Percentiles rank a stretch among this genome's conserved stretches.
Conservation (phyloP, 1,139 yeast species). For the Magnusiomyces paraingens region DNA sequence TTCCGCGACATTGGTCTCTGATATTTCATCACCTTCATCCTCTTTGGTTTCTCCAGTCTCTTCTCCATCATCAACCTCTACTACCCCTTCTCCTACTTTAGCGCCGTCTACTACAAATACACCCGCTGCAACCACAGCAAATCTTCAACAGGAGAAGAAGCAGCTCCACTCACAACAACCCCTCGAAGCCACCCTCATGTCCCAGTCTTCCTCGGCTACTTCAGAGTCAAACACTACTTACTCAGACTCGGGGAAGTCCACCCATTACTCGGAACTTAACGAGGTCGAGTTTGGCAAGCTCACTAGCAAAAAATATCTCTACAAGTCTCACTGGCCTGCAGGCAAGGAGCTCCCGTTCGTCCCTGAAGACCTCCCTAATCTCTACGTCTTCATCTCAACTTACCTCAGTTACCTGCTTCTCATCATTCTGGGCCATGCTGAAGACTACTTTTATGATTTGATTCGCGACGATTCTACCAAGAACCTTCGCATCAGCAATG, state of each 20-base stretch:
- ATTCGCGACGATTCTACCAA: slow-evolving; percentile 57
- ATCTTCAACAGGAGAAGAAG: too few relatives aligned
- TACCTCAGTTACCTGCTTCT: slow-evolving; percentile 76
- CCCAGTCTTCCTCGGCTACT: neutral
- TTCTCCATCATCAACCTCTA: neutral
- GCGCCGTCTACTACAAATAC: neutral
- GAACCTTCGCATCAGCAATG: slow-evolving; percentile 71
- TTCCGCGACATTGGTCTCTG: too few relatives aligned
- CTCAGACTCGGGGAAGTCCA: neutral
- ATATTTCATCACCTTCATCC: too few relatives aligned
- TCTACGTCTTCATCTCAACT: slow-evolving; percentile 68
- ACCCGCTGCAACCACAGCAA: neutral
- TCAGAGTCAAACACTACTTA: neutral
- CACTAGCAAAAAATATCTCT: slow-evolving; percentile 13
- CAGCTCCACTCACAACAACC: too few relatives aligned
- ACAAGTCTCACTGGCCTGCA: slow-evolving; percentile 16
- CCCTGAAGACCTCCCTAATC: slow-evolving; percentile 62
- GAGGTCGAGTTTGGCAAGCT: slow-evolving; percentile 16
- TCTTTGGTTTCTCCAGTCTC: neutral
- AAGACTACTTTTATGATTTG: slow-evolving; percentile 78
- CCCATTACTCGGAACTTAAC: slow-evolving; percentile 8
- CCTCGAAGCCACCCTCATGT: neutral
- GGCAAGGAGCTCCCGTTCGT: slow-evolving; percentile 25
- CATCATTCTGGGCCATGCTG: slow-evolving; percentile 80
- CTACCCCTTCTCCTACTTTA: neutral